These are phyloP conservation scores for Naganishia liquefaciens DNA, from an alignment of 1,284 basidiomycete genomes.

Conservation along the genomic window DNA sequence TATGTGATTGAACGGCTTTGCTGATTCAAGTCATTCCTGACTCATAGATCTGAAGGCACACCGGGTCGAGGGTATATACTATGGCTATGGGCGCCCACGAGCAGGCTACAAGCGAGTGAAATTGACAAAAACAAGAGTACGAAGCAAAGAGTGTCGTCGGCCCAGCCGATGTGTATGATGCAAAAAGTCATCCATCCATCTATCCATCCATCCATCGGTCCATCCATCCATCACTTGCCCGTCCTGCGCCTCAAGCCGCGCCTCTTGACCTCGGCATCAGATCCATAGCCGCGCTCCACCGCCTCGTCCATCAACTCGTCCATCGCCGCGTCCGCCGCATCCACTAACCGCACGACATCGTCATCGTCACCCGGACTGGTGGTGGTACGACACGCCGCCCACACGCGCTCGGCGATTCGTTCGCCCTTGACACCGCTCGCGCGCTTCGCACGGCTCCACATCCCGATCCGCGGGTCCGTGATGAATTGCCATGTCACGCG, in stretches of 20 bases:
- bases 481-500: conserved; percentile 95
- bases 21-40: not conserved
- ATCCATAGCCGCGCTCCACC: conserved; percentile 43
- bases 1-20: conserved; percentile 3
- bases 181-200: too few relatives aligned
- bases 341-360: conserved; percentile 33
- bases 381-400: conserved; percentile 36
- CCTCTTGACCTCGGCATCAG: conserved; percentile 36
- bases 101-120: too few relatives aligned
- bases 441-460: conserved; percentile 59
- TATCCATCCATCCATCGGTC: too few relatives aligned
- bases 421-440: conserved; percentile 40
- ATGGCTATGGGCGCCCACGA: too few relatives aligned
- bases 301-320: conserved; percentile 38
- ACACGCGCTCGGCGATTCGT: conserved; percentile 45
- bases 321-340: conserved; percentile 38
- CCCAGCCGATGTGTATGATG: too few relatives aligned
- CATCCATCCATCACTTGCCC: too few relatives aligned
- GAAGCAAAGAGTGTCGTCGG: too few relatives aligned
- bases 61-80: too few relatives aligned
- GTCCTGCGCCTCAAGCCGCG: not conserved
- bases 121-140: too few relatives aligned
- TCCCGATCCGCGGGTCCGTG: conserved; percentile 77
- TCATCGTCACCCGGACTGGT: conserved; percentile 23
- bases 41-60: too few relatives aligned